Base-by-base conservation (phyloP, 768 basidiomycete genomes). In the Punctularia strigosozonata region DNA sequence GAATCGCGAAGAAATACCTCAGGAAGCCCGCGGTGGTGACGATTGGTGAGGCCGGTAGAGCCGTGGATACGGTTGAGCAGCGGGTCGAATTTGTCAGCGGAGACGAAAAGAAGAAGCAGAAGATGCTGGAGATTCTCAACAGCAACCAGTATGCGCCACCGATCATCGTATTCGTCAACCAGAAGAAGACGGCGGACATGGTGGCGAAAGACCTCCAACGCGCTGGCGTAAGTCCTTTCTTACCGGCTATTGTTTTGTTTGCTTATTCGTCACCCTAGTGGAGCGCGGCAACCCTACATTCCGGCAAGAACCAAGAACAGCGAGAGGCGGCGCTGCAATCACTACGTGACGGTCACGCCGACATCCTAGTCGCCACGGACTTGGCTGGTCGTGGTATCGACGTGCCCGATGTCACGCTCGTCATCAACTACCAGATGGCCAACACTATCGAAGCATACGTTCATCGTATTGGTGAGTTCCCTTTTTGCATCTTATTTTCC, bases 121-220 rank as follows among this genome's bases (percentile, higher is more conserved):
- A 77, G 34, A 57, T 98, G 54, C 63, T 95, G 52, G 94, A 98
- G 55, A 88, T 98, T 46, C 78, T 99, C 60, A 89, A 92, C 65
- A 81, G 79, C 45, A 81, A 78, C 30, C 68, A 73, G 44, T 89
- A 77, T 57, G 60, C 77, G 25, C 76, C 95, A 14, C 95, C 95
- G 4, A 98, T 99, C 49, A 99, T 99, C 46, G 86, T 91, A 15
- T 99, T 98, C 62, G 92, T 97, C 66, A 98, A 98, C 58, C 92
- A 98, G 61, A 99, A 99, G 71, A 95, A 97, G 71, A 94, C 90
- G 10, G 94, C 92, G 37, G 95, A 99, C 56, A 88, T 91, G 80
- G 89, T 99, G 24, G 83, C 89, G 26, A 92, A 92, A 57, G 92
- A 97, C 53, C 66, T 99, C 2, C 79, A 80, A 36, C 84, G 90